These are phyloP conservation scores for Geranomyces variabilis DNA, from an alignment of 192 early-diverging fungal species.

Conservation along the genomic window DNA sequence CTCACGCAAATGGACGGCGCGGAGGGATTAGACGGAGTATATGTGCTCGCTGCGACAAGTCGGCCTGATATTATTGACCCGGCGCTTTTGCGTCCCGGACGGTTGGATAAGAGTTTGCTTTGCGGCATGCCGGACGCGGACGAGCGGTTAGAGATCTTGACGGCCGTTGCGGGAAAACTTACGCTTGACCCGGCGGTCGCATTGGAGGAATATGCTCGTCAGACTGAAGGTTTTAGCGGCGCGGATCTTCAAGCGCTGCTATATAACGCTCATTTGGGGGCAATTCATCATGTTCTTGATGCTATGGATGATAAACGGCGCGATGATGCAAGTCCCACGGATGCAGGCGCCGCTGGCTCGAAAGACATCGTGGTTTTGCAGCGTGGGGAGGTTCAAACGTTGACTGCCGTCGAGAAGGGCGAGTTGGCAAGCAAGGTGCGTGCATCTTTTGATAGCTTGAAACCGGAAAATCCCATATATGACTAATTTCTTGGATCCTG, in stretches of 20 bases:
- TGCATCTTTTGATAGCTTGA: too few species aligned
- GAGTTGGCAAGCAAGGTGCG: background rate
- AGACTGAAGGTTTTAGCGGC: constrained; percentile 79
- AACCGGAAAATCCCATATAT: too few species aligned
- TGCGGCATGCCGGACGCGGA: constrained; percentile 77
- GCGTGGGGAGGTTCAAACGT: constrained; percentile 19
- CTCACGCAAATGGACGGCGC: constrained; percentile 99
- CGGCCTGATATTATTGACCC: constrained; percentile 86
- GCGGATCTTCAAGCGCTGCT: constrained; percentile 94
- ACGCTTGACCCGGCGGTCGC: constrained; percentile 64
- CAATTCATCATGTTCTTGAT: constrained; percentile 77
- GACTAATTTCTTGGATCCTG: too few species aligned
- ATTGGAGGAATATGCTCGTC: constrained; percentile 61
- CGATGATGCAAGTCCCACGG: background rate
- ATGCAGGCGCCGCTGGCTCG: background rate
- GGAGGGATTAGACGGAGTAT: constrained; percentile 93
- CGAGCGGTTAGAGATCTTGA: constrained; percentile 85
- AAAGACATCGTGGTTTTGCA: constrained; percentile 33
- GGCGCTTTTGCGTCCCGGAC: constrained; percentile 82
- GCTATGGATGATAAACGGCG: constrained; percentile 13
- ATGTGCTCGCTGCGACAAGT: constrained; percentile 94
- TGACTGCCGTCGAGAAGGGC: background rate
- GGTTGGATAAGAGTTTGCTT: constrained; percentile 81
- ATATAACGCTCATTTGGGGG: constrained; percentile 89
- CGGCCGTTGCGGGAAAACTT: constrained; percentile 74